phyloP scores from a whole-genome alignment of 495 filamentous ascomycete genomes.

The Eremomyces bilateralis region DNA sequence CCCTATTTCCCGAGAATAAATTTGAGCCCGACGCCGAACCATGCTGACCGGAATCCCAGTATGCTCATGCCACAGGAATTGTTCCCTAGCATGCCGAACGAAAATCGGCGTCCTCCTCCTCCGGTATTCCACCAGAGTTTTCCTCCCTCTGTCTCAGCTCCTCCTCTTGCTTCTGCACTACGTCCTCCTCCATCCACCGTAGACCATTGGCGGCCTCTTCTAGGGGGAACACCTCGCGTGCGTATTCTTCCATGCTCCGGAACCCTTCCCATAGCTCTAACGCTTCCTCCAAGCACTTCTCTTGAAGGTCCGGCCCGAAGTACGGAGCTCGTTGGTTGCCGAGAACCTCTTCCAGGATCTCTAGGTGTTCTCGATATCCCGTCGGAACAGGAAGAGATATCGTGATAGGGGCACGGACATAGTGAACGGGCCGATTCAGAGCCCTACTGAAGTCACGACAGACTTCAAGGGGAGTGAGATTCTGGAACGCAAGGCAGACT shows the following conservation, averaged over 20 bases:
- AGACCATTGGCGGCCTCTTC: constrained; percentile 87
- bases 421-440: constrained; percentile 54
- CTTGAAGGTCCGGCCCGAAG: constrained; percentile 40
- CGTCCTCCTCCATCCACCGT: constrained; percentile 59
- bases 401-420: constrained; percentile 57
- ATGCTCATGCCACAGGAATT: too few species aligned
- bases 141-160: too few species aligned
- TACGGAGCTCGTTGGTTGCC: constrained; percentile 41
- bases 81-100: too few species aligned
- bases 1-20: too few species aligned
- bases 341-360: constrained; percentile 41
- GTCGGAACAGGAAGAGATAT: constrained; percentile 67
- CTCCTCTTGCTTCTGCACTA: constrained; percentile 11
- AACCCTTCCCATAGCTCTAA: constrained; percentile 76
- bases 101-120: too few species aligned
- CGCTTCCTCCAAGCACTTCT: constrained; percentile 46
- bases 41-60: too few species aligned
- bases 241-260: constrained; percentile 85
- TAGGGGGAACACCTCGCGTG: constrained; percentile 78
- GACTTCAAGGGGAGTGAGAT: constrained; percentile 61
- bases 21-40: too few species aligned
- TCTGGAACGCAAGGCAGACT: constrained; percentile 80
- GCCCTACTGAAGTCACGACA: constrained; percentile 60
- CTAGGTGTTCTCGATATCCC: constrained; percentile 78
- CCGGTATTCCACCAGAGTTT: too few species aligned